A percentile compares a stretch with the other conserved stretches of the same genome.
Conservation (phyloP, 192 early-diverging fungal species). For the Coemansia sp. region DNA sequence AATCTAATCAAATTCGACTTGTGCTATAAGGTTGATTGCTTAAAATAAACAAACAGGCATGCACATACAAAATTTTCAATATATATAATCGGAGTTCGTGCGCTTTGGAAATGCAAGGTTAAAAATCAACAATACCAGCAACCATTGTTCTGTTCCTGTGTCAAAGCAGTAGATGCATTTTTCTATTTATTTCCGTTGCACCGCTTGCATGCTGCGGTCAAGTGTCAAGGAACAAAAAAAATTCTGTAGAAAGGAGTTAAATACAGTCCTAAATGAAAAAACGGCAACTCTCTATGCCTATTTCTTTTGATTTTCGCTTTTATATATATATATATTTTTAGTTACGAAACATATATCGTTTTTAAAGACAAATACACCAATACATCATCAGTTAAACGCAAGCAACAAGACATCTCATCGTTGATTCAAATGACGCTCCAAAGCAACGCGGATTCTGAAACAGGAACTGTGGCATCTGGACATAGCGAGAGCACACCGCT, state of each 20-base stretch:
- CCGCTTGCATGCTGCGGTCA: neutral
- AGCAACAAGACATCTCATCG: too few relatives aligned
- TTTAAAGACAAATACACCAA: too few relatives aligned
- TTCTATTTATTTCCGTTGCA: neutral
- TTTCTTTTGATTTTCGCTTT: too few relatives aligned
- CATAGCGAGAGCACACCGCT: conserved; percentile 2
- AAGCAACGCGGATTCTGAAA: neutral
- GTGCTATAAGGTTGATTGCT: too few relatives aligned
- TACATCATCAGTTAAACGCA: too few relatives aligned
- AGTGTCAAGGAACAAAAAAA: neutral
- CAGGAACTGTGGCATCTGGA: neutral
- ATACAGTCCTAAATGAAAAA: too few relatives aligned
- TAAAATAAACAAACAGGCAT: neutral
- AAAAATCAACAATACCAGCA: neutral
- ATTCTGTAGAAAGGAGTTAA: too few relatives aligned
- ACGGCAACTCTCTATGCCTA: too few relatives aligned
- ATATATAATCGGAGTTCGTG: neutral
- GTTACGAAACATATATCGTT: too few relatives aligned
- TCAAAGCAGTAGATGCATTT: neutral
- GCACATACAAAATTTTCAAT: neutral
- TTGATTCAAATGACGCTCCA: neutral
- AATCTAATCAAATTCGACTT: too few relatives aligned
- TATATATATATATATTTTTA: too few relatives aligned
- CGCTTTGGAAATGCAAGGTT: neutral
- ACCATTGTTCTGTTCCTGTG: conserved; percentile 1